Percentiles rank a stretch among this genome's conserved stretches.
These are phyloP conservation scores for Pythium volutum DNA, from an alignment of 352 stramenopile species.

Conservation along the genomic window DNA sequence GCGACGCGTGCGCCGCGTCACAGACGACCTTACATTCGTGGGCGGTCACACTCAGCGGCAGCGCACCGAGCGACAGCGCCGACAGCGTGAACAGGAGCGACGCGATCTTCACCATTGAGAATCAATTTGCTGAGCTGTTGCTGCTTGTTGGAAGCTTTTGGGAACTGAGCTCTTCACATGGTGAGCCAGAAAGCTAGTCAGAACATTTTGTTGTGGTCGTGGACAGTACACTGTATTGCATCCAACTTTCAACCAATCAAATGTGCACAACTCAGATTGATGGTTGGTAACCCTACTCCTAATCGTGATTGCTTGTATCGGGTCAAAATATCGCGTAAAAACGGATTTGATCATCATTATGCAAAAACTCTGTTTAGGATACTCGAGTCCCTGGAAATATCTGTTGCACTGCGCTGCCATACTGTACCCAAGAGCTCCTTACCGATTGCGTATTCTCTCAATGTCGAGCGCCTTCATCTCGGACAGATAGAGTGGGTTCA, in stretches of 20 bases:
- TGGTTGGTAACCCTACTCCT: background rate
- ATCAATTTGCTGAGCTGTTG: no score
- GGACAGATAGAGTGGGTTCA: conserved; percentile 89
- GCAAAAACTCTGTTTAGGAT: background rate
- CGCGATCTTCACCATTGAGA: conserved; percentile 12
- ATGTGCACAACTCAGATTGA: background rate
- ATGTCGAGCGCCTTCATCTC: conserved; percentile 93
- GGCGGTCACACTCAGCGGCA: background rate
- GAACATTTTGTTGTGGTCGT: background rate
- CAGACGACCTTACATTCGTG: conserved; percentile 27
- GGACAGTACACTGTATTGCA: background rate
- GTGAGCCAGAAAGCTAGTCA: conserved; percentile 5
- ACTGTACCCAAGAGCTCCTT: background rate
- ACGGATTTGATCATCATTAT: background rate
- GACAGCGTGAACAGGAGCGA: conserved; percentile 10
- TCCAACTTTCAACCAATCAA: conserved; percentile 5
- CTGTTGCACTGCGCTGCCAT: background rate
- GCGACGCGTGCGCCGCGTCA: conserved; percentile 17
- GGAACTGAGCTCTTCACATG: conserved; percentile 7
- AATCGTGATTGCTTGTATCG: background rate
- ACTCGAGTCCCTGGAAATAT: background rate
- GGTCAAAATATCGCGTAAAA: background rate
- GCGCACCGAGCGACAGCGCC: background rate
- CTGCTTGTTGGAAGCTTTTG: no score
- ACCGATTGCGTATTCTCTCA: conserved; percentile 44